Evolutionary conservation across 176 grass and related monocot species (phyloP), one percentile per base, ranked within the genome.

Genomic region (Saccharum spontaneum): DNA sequence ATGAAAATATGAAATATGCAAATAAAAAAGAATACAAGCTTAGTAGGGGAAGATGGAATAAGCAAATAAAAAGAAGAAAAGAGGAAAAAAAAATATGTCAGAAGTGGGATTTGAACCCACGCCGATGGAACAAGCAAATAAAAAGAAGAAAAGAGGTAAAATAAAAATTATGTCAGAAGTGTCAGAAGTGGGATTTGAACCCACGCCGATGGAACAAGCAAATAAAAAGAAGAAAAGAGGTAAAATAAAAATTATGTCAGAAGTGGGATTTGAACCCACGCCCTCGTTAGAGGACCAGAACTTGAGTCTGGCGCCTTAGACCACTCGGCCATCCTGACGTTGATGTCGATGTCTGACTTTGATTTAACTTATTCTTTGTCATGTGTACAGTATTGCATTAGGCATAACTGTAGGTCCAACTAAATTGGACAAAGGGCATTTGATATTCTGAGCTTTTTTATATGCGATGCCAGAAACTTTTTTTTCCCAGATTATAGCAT

Each of bases 271-370:
- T 94, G 90, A 94, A 92, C 92, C 92, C 87, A 94, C 90, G 92
- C 92, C 81, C 92, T 94, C 92, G 87, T 75, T 62, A 81, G 93
- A 98, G 89, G 88, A 98, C 97, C 97, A 98, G 93, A 98, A 98
- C 97, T 98, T 98, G 97, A 98, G 96, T 95, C 96, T 98, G 93
- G 93, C 96, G 96, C 93, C 91, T 98, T 98, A 92, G 96, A 98
- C 96, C 93, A 95, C 93, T 98, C 96, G 91, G 96, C 93, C 96
- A 95, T 95, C 93, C 96, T 94, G 96, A 98, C 95, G 0, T 28
- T 28, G 18, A 9, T 60, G 55, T 23, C 1, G 3, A 0, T 1
- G 0, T 10, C 1, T 18, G 55, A 22, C 2, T 60, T 23, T 1
- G 1, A 60, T 10, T 10, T 3, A 3, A 24, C 1, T 62, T 62